These are phyloP conservation scores for Psidium friedrichsthalianum DNA, from an alignment of 345 rosid species.

Conservation along the genomic window DNA sequence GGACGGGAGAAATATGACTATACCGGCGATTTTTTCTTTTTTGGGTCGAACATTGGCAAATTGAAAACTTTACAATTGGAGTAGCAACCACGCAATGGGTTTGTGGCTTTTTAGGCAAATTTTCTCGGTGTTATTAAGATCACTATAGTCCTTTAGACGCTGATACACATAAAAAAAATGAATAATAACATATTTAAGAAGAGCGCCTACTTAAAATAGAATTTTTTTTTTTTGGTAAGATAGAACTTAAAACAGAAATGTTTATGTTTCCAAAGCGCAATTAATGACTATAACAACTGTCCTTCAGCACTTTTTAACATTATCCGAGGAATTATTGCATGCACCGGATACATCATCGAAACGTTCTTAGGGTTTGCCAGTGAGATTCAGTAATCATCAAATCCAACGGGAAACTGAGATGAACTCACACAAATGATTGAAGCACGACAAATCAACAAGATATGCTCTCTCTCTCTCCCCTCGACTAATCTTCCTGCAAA, in stretches of 20 bases:
- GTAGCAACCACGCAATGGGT: not conserved
- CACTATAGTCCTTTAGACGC: not conserved
- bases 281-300: not conserved
- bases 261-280: not conserved
- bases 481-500: not conserved
- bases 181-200: not conserved
- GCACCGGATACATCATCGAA: not conserved
- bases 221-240: too few species aligned
- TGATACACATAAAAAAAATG: not conserved
- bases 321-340: not conserved
- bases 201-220: not conserved
- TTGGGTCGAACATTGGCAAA: not conserved
- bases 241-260: not conserved
- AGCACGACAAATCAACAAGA: not conserved
- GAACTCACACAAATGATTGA: not conserved
- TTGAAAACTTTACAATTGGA: not conserved
- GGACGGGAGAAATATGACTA: not conserved
- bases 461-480: not conserved
- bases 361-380: not conserved
- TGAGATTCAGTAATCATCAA: not conserved
- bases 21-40: not conserved
- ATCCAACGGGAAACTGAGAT: not conserved
- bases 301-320: not conserved
- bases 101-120: not conserved
- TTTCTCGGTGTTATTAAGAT: not conserved